These are phyloP conservation scores for Phytophthora kernoviae DNA, from an alignment of 352 stramenopile genomes.

Conservation along the genomic window DNA sequence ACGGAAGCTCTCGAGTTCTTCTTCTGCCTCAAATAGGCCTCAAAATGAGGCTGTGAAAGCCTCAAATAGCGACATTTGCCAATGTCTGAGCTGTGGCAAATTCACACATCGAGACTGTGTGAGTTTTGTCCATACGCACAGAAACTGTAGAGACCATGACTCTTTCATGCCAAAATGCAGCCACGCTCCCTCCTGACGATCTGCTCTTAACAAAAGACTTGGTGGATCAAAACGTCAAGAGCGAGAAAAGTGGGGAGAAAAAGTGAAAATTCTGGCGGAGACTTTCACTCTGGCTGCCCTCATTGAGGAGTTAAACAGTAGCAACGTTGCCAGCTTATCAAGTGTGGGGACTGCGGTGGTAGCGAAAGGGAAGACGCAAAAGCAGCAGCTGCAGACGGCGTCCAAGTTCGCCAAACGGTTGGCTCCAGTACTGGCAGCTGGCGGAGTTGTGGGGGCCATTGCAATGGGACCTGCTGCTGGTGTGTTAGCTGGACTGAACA, in stretches of 20 bases:
- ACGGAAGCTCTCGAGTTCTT: constrained; percentile 4
- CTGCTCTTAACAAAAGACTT: constrained; percentile 20
- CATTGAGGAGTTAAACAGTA: constrained; percentile 42
- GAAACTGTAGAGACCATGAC: constrained; percentile 45
- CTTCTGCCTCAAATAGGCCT: background rate
- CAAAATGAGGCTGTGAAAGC: background rate
- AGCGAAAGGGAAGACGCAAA: constrained; percentile 6
- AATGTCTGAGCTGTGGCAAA: constrained; percentile 60
- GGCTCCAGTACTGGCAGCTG: constrained; percentile 59
- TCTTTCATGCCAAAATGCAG: constrained; percentile 41
- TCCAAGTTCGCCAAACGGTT: constrained; percentile 44
- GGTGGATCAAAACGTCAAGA: too few species aligned
- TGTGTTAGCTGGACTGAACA: constrained; percentile 62
- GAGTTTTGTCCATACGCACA: constrained; percentile 50
- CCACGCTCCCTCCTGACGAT: constrained; percentile 16
- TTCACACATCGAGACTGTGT: constrained; percentile 64
- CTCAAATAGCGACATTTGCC: constrained; percentile 35
- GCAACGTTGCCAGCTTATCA: constrained; percentile 4
- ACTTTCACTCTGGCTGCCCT: constrained; percentile 42
- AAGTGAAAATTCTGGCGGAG: constrained; percentile 9
- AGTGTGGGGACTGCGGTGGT: constrained; percentile 2
- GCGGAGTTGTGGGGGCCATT: constrained; percentile 59
- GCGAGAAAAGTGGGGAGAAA: constrained; percentile 1
- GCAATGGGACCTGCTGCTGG: constrained; percentile 52
- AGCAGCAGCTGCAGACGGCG: constrained; percentile 24